Base-by-base conservation (phyloP, 2,329 filamentous ascomycete species). In the Colletotrichum magnum region DNA sequence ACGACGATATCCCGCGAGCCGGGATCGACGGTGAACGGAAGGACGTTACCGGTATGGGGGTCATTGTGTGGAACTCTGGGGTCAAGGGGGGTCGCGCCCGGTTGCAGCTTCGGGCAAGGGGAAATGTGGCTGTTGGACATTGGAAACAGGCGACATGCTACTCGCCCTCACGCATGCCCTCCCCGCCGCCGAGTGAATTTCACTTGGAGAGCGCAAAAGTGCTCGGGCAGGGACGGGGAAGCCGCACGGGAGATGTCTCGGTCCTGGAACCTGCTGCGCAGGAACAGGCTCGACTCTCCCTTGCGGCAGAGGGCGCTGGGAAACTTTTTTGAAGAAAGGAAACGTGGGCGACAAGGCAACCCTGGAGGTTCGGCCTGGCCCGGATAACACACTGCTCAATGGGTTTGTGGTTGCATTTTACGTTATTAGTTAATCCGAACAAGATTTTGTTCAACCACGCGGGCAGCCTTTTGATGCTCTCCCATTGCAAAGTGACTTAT, bases 351-450 rank as follows among this genome's bases (percentile, higher is more conserved):
- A 54, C 56, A 58, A 66, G 70, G 64, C 64, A 70, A 68, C 70
- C 70, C 69, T 73, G 72, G 70, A 68, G 72, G 75, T 77, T 77
- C 77, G 78, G 78, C 24, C 77, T 74, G 69, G 72, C 71, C 75
- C 75, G 72, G 68, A 76, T 75, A 76, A 79, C 76, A 76, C 76
- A 78, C 78, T 81, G 79, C 77, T 80, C 76, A 79, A 76, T 78
- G 74, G 72, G 75, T 80, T 78, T 78, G 79, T 77, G 45, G 50
- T 59, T 69, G 66, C 66, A 69, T 69, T 69, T 69, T 78, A 78
- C 76, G 79, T 76, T 82, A 82, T 77, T 82, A 83, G 79, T 81
- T 83, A 81, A 83, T 82, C 64, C 74, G 75, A 82, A 79, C 74
- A 77, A 73, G 69, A 72, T 62, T 73, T 71, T 70, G 63, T 62